Evolutionary conservation across 768 basidiomycete genomes (phyloP).

Genomic region (Agaricus blazei): DNA sequence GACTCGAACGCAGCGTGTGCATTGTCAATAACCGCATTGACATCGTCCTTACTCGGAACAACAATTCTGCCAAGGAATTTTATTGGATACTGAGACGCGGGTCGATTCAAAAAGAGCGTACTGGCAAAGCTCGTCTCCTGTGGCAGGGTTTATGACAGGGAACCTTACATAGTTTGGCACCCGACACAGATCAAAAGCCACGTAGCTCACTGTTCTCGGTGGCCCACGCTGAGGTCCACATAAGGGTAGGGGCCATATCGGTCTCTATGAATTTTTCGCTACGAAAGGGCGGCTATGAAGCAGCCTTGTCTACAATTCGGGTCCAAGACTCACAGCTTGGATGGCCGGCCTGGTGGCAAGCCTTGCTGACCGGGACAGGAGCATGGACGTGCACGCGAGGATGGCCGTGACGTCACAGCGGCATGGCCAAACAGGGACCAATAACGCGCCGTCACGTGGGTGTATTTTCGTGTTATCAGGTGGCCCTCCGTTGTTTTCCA

Average conservation of each 20-base stretch:
- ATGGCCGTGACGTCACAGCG: neutral
- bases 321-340: neutral
- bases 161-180: conserved; percentile 30
- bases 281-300: neutral
- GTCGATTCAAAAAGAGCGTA: conserved; percentile 18
- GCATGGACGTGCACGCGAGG: neutral
- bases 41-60: conserved; percentile 46
- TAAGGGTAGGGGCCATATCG: conserved; percentile 8
- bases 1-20: conserved; percentile 59
- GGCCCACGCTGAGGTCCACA: conserved; percentile 1
- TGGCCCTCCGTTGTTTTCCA: conserved; percentile 11
- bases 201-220: conserved; percentile 16
- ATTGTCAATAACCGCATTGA: conserved; percentile 42
- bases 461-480: conserved; percentile 12
- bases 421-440: conserved; percentile 14
- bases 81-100: neutral
- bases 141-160: conserved; percentile 63
- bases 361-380: neutral
- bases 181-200: neutral
- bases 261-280: conserved; percentile 4
- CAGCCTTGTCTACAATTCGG: neutral
- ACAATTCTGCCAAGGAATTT: conserved; percentile 38
- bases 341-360: neutral
- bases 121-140: conserved; percentile 53
- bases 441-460: conserved; percentile 41